A percentile compares a stretch with the other conserved stretches of the same genome.
Evolutionary conservation across 2,329 filamentous ascomycete genomes (phyloP).

Genomic region (Escovopsis sp.): DNA sequence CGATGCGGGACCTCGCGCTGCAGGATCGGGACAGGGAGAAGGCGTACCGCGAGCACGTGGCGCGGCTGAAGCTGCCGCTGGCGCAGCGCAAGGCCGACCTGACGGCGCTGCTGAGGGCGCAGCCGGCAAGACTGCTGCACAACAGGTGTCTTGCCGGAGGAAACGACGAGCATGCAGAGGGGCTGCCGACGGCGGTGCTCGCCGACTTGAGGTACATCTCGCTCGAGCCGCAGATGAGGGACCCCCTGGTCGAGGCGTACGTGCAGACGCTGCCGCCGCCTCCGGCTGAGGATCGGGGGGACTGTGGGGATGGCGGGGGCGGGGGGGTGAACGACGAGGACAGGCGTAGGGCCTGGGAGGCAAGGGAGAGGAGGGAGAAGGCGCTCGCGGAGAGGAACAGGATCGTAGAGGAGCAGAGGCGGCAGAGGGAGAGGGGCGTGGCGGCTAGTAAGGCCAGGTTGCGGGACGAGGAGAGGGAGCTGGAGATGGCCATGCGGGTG

Average conservation of each 20-base stretch:
- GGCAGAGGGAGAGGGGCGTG: slow-evolving; percentile 41
- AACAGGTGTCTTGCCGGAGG: slow-evolving; percentile 35
- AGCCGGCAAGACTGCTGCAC: slow-evolving; percentile 44
- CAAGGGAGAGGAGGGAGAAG: slow-evolving; percentile 43
- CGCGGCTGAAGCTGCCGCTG: slow-evolving; percentile 48
- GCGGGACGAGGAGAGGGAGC: slow-evolving; percentile 50
- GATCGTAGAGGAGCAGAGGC: slow-evolving; percentile 47
- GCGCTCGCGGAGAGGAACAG: slow-evolving; percentile 51
- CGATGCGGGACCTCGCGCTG: slow-evolving; percentile 61
- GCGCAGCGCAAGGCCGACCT: slow-evolving; percentile 56
- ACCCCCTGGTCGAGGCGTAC: slow-evolving; percentile 50
- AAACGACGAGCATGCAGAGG: slow-evolving; percentile 14
- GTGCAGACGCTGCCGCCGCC: slow-evolving; percentile 47
- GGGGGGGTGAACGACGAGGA: slow-evolving; percentile 35
- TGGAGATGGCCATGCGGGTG: slow-evolving; percentile 54
- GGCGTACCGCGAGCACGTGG: slow-evolving; percentile 60
- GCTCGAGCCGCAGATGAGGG: slow-evolving; percentile 43
- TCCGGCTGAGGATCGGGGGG: no score
- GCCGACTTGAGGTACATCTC: slow-evolving; percentile 56
- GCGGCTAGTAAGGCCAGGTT: slow-evolving; percentile 45
- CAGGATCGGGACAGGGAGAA: slow-evolving; percentile 67
- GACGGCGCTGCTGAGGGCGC: slow-evolving; percentile 44
- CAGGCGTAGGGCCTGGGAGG: slow-evolving; percentile 31
- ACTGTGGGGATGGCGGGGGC: slow-evolving; percentile 17
- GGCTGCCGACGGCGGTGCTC: slow-evolving; percentile 46